Conservation (phyloP, 768 basidiomycete species). For the Lentinula sp. region DNA sequence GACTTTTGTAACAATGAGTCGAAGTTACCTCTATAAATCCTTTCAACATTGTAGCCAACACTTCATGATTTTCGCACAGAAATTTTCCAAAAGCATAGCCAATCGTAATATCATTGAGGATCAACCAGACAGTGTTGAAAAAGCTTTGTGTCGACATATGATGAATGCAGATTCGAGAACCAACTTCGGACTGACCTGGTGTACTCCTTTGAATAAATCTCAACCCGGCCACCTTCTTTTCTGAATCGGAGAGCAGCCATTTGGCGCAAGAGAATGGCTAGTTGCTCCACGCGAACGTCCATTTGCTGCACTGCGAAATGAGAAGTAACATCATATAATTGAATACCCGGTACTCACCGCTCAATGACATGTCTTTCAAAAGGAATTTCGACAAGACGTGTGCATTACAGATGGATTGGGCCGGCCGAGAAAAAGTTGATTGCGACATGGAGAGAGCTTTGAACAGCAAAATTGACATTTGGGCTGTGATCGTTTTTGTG, state of each 20-base stretch:
- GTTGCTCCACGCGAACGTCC: conserved; percentile 50
- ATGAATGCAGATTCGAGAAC: background rate
- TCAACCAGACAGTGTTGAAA: conserved; percentile 88
- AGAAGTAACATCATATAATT: background rate
- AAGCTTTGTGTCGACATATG: conserved; percentile 28
- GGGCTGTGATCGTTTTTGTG: background rate
- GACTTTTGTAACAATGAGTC: no score
- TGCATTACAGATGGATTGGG: conserved; percentile 12
- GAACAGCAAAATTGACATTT: background rate
- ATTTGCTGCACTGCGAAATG: conserved; percentile 48
- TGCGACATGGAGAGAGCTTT: background rate
- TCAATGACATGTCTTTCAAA: conserved; percentile 39
- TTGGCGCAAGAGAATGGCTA: conserved; percentile 31
- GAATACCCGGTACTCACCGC: conserved; percentile 19
- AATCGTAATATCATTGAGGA: conserved; percentile 85
- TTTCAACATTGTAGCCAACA: conserved; percentile 35
- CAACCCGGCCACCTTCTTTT: conserved; percentile 27
- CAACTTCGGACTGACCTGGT: conserved; percentile 45
- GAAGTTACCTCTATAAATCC: conserved; percentile 32
- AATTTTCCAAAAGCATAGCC: conserved; percentile 71
- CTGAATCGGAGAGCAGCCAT: conserved; percentile 29
- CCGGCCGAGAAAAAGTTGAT: conserved; percentile 9
- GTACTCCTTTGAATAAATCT: conserved; percentile 50
- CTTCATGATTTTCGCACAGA: conserved; percentile 56
- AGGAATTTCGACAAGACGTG: conserved; percentile 10